These are phyloP conservation scores for Pseudoscleropodium purum DNA, from an alignment of 225 moss, liverwort and hornwort species.

Conservation along the genomic window DNA sequence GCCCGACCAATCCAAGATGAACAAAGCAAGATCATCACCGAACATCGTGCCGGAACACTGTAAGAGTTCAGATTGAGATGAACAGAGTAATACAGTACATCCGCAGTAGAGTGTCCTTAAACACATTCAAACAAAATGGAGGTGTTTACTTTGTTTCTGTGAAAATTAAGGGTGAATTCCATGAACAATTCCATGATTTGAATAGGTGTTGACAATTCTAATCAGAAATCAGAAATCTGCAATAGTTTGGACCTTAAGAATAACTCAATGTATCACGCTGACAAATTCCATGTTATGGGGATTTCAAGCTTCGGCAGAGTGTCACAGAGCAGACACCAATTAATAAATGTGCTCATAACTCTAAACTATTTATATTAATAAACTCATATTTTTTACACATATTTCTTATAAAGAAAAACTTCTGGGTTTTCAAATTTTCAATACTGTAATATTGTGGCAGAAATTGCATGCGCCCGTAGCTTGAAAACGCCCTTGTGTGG, in stretches of 20 bases:
- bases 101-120: too few species aligned
- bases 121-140: background rate
- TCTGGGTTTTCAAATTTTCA: background rate
- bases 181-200: background rate
- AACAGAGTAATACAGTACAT: too few species aligned
- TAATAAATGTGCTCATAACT: background rate
- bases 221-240: background rate
- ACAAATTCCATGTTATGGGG: background rate
- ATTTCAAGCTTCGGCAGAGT: background rate
- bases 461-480: background rate
- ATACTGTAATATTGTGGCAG: background rate
- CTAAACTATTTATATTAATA: background rate
- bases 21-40: constrained; percentile 8
- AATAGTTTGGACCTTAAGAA: background rate
- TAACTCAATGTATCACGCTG: background rate
- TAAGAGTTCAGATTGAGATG: background rate
- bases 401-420: too few species aligned
- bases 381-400: background rate
- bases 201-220: background rate
- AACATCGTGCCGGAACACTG: constrained; percentile 14
- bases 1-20: constrained; percentile 21
- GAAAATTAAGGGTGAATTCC: background rate
- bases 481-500: background rate
- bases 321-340: background rate
- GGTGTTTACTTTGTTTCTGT: background rate